Conservation (phyloP, 2,329 filamentous ascomycete species). For the Colletotrichum caudatum region DNA sequence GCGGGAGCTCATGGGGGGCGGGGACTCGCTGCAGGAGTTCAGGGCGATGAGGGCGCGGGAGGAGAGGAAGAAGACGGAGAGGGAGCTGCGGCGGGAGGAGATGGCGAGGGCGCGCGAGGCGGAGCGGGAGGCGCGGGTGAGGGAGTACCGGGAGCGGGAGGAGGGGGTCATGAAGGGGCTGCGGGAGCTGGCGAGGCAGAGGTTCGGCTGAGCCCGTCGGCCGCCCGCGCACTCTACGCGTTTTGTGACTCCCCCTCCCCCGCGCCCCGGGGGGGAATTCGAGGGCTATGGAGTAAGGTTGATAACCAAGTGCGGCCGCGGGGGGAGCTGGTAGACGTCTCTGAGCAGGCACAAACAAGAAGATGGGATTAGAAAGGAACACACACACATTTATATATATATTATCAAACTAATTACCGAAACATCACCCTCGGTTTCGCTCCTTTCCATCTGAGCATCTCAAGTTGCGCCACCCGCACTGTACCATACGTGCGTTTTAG, state of each 20-base stretch:
- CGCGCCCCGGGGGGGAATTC: fast-evolving
- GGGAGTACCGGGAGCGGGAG: conserved; percentile 80
- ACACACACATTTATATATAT: neutral
- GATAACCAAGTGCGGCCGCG: neutral
- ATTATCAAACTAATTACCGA: too few species aligned
- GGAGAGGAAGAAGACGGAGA: conserved; percentile 82
- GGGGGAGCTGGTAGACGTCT: neutral
- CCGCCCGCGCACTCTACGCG: neutral
- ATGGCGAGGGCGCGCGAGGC: conserved; percentile 78
- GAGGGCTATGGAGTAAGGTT: too few species aligned
- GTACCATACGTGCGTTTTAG: neutral
- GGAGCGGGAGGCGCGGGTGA: conserved; percentile 83
- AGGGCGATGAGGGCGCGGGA: conserved; percentile 74
- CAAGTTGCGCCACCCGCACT: neutral
- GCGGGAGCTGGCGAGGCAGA: conserved; percentile 80
- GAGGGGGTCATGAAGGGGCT: conserved; percentile 87
- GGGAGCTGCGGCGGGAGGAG: conserved; percentile 87
- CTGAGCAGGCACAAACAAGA: neutral
- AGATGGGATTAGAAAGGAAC: neutral
- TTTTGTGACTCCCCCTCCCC: too few species aligned
- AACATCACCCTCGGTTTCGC: neutral
- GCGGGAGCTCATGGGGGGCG: conserved; percentile 81
- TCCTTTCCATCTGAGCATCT: neutral
- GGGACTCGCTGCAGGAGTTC: conserved; percentile 73
- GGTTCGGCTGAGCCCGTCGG: conserved; percentile 77